A percentile compares a stretch with the other conserved stretches of the same genome.
phyloP scores from a whole-genome alignment of 2,329 filamentous ascomycete genomes.

The Talaromyces islandicus region DNA sequence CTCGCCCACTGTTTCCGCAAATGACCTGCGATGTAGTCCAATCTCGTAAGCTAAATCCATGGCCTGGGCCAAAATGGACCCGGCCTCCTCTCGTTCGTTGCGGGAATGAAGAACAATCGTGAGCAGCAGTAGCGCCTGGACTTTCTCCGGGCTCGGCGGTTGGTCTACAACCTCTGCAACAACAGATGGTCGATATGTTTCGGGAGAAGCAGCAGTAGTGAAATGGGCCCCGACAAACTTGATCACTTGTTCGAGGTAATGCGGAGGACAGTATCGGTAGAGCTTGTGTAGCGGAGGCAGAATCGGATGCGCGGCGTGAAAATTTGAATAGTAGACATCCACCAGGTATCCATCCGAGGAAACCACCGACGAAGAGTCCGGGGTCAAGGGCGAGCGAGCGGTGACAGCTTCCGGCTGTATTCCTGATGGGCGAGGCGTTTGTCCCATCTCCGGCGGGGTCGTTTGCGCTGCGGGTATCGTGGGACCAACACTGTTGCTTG shows the following conservation, averaged over 20 bases:
- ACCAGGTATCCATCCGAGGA: slow-evolving; percentile 38
- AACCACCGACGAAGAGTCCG: slow-evolving; percentile 28
- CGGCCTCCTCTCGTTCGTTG: slow-evolving; percentile 63
- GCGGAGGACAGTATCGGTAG: slow-evolving; percentile 32
- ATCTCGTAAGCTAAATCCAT: slow-evolving; percentile 69
- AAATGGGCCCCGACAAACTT: slow-evolving; percentile 54
- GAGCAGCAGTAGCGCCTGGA: slow-evolving; percentile 73
- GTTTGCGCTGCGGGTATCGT: slow-evolving; percentile 15
- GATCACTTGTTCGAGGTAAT: slow-evolving; percentile 49
- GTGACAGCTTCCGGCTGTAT: not conserved
- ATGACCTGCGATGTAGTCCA: slow-evolving; percentile 65
- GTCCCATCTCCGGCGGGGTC: slow-evolving; percentile 2
- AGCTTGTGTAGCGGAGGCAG: slow-evolving; percentile 44
- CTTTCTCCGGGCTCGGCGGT: slow-evolving; percentile 53
- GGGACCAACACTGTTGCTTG: slow-evolving; percentile 21
- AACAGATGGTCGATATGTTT: slow-evolving; percentile 36
- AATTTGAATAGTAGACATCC: slow-evolving; percentile 51
- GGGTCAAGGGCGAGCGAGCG: slow-evolving; percentile 24
- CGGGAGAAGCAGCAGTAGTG: slow-evolving; percentile 39
- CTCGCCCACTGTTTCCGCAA: slow-evolving; percentile 57
- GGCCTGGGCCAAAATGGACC: slow-evolving; percentile 60
- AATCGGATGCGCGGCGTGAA: slow-evolving; percentile 53
- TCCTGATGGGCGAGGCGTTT: not conserved
- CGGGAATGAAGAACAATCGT: slow-evolving; percentile 73
- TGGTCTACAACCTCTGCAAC: slow-evolving; percentile 26